Conservation (phyloP, 305 asterid species). For the Fraxinus albicans region DNA sequence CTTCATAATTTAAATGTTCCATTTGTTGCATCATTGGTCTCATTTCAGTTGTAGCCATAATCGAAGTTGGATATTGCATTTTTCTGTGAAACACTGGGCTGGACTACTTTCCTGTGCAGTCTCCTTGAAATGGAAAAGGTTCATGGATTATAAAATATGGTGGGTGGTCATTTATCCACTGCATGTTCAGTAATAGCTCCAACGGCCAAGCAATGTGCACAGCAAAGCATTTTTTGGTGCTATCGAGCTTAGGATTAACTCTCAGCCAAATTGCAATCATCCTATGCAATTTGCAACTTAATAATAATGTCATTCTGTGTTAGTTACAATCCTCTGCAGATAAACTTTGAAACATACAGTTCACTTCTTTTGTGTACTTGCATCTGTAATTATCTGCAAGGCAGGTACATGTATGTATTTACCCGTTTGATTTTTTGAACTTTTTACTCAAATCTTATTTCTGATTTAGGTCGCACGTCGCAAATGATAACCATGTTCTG, state of each 20-base stretch:
- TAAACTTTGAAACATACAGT: background rate
- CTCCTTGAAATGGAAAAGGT: background rate
- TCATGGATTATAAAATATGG: background rate
- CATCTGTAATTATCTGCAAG: background rate
- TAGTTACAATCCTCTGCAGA: background rate
- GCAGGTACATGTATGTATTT: background rate
- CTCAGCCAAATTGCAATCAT: background rate
- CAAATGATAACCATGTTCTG: constrained; percentile 74
- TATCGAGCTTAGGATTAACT: background rate
- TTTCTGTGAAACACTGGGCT: background rate
- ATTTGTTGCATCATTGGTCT: background rate
- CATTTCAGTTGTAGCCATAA: background rate
- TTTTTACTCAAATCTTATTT: constrained; percentile 13
- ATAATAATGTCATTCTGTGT: background rate
- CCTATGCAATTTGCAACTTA: background rate
- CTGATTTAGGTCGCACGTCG: constrained; percentile 61
- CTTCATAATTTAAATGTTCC: background rate
- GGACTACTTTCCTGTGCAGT: background rate
- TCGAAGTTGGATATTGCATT: background rate
- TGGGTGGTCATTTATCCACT: background rate
- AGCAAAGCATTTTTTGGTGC: background rate
- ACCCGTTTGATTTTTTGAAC: background rate
- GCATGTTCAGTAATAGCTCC: background rate
- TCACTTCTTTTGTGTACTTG: background rate
- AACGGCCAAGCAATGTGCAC: background rate